phyloP scores from a whole-genome alignment of 768 basidiomycete species.

The Russula ochroleuca region DNA sequence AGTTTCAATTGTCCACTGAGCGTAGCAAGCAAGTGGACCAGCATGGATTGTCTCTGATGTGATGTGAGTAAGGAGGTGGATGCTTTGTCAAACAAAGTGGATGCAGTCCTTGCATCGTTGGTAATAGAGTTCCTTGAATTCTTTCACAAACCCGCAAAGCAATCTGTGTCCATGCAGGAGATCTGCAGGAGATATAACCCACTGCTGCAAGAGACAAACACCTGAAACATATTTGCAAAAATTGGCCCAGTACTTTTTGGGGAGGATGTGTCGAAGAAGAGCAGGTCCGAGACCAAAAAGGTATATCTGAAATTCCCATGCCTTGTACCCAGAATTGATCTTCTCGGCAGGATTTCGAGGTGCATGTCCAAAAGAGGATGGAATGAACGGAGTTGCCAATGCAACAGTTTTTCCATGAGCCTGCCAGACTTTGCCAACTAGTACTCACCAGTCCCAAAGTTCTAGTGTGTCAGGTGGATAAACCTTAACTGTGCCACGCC shows the following conservation, averaged over 20 bases:
- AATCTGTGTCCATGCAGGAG: not conserved
- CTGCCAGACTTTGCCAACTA: not conserved
- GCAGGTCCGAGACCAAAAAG: slow-evolving; percentile 31
- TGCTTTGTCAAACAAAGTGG: not conserved
- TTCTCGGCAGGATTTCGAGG: slow-evolving; percentile 43
- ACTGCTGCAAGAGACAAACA: slow-evolving; percentile 22
- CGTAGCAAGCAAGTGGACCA: not conserved
- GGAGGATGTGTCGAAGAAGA: slow-evolving; percentile 31
- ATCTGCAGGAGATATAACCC: slow-evolving; percentile 1
- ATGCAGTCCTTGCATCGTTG: not conserved
- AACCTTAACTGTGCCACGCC: not conserved
- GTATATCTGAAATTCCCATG: slow-evolving; percentile 31
- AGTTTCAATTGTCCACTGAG: not conserved
- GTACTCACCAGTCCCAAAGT: not conserved
- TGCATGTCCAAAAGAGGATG: not conserved
- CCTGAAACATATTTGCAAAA: slow-evolving; percentile 32
- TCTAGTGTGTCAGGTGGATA: not conserved
- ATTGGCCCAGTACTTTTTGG: slow-evolving; percentile 29
- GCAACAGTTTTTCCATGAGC: not conserved
- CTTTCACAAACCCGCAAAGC: not conserved
- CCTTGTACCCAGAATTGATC: slow-evolving; percentile 36
- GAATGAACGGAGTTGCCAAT: not conserved
- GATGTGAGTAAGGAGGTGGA: not conserved
- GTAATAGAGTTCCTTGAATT: not conserved
- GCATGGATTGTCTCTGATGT: not conserved